phyloP scores from a whole-genome alignment of 805 yeast genomes.

The Crinitomyces ghanaensis region DNA sequence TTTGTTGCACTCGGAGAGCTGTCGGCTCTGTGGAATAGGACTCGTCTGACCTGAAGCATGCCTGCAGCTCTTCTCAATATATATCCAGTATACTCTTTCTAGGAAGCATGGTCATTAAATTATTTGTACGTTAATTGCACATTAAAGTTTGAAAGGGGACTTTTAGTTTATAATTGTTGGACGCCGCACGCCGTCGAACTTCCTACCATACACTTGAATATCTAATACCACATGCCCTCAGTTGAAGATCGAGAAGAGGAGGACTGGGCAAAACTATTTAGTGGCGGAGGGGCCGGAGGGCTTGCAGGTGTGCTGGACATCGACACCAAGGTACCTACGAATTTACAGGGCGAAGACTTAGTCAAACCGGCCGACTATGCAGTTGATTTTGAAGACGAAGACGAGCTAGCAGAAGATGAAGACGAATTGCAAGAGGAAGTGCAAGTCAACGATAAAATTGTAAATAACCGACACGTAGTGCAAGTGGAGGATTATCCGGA shows the following conservation, averaged over 20 bases:
- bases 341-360: constrained; percentile 35
- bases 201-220: too few relatives aligned
- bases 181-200: too few relatives aligned
- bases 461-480: background rate
- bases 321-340: constrained; percentile 22
- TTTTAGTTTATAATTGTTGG: too few relatives aligned
- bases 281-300: constrained; percentile 16
- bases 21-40: too few relatives aligned
- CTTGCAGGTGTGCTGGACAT: too few relatives aligned
- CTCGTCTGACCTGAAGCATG: too few relatives aligned
- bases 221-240: constrained; percentile 3
- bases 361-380: constrained; percentile 84
- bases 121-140: too few relatives aligned
- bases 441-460: background rate
- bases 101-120: too few relatives aligned
- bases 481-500: constrained; percentile 13
- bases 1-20: too few relatives aligned
- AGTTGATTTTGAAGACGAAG: constrained; percentile 86
- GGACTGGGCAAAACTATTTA: constrained; percentile 23
- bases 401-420: constrained; percentile 88
- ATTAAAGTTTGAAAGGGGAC: too few relatives aligned
- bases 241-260: constrained; percentile 26
- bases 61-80: too few relatives aligned
- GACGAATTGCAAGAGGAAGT: constrained; percentile 19
- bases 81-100: too few relatives aligned